Conservation (phyloP, 1,284 basidiomycete species). For the Sanguinoderma infundibulare region DNA sequence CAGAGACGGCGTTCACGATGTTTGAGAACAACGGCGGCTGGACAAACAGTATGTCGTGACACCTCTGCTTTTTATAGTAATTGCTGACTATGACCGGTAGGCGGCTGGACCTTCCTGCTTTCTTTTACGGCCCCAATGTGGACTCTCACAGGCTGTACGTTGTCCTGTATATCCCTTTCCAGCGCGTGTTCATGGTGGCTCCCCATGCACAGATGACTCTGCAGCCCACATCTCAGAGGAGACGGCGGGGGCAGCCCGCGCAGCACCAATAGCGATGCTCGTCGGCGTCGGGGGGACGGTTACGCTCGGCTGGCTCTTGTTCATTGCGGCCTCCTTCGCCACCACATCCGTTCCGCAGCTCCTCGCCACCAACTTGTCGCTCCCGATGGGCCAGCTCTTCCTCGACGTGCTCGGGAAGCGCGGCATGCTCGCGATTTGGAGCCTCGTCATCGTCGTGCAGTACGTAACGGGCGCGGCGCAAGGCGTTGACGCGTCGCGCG, state of each 20-base stretch:
- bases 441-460: constrained; percentile 70
- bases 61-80: background rate
- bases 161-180: background rate
- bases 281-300: constrained; percentile 64
- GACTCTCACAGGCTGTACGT: constrained; percentile 77
- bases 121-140: constrained; percentile 81
- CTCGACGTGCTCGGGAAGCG: constrained; percentile 65
- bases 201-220: constrained; percentile 59
- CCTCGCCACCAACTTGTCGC: constrained; percentile 52
- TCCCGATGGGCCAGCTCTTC: constrained; percentile 77
- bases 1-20: constrained; percentile 68
- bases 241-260: constrained; percentile 64
- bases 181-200: background rate
- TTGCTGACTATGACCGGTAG: too few species aligned
- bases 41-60: constrained; percentile 51
- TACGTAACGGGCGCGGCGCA: constrained; percentile 78
- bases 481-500: constrained; percentile 74
- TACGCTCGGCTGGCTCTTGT: constrained; percentile 64
- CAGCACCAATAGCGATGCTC: constrained; percentile 82
- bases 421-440: constrained; percentile 75
- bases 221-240: constrained; percentile 83
- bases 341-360: constrained; percentile 59
- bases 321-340: constrained; percentile 69
- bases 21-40: constrained; percentile 80
- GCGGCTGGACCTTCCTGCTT: constrained; percentile 77